Evolutionary conservation across 139 green algal species (phyloP), one percentile per base, ranked within the genome.

Genomic region (Volvox africanus): DNA sequence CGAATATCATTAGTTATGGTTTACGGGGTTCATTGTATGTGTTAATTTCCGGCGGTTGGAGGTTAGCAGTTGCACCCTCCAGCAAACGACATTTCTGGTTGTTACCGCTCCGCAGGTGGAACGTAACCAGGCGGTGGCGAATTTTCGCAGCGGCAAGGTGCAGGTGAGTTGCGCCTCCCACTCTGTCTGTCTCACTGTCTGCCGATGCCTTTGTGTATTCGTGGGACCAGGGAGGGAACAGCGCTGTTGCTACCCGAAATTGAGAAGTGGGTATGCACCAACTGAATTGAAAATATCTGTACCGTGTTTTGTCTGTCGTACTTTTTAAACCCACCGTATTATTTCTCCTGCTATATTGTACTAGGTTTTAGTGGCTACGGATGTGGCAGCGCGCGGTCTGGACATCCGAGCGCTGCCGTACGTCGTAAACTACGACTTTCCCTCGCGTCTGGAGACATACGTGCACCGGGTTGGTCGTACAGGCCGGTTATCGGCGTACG

Each of bases 361-460:
- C 24, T 93, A 98, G 91, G 87, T 98, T 0, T 61, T 99, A 76
- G 96, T 99, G 65, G 97, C 97, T 0, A 97, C 97, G 0, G 97
- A 99, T 84, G 97, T 99, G 16, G 97, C 97, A 1, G 96, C 95
- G 0, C 90, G 97, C 0, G 97, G 97, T 2, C 93, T 99, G 81
- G 94, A 99, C 95, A 96, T 99, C 87, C 89, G 89, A 18, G 81
- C 76, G 14, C 94, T 99, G 92, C 95, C 97, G 26, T 97, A 98
- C 84, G 95, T 98, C 0, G 95, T 99, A 50, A 98, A 98, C 93
- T 99, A 99, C 81, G 97, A 99, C 89, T 98, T 98, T 91, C 97
- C 98, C 28, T 44, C 76, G 37, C 95, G 91, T 37, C 87, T 99
- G 24, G 97, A 99, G 80, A 93, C 96, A 9, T 99, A 99, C 94